Base-by-base conservation (phyloP, 2,329 filamentous ascomycete genomes). In the Pseudopyricularia cyperi region DNA sequence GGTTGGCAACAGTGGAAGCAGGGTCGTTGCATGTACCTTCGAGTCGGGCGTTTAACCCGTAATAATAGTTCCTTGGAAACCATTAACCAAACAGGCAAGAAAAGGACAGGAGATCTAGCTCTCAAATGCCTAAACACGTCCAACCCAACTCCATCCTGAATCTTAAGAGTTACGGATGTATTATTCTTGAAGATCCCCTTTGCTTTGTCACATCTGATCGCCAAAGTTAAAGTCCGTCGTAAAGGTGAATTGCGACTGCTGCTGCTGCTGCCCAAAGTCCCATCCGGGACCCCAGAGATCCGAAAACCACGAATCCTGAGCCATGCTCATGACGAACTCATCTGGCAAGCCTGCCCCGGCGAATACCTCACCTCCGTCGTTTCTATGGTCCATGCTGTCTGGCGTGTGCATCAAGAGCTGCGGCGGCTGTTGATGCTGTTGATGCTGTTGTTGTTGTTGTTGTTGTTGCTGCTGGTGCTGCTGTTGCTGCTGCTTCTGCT, bases 281-380 rank as follows among this genome's bases (percentile, higher is more conserved):
- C 44, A 47, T 19, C 32, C 52, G 14, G 44, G 28, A 28, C 22
- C 34, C 22, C 48, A 51, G 19, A 54, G 28, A 24, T 54, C 47
- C 42, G 47, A 15, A 14, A 54, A n/a, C 52, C 52, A 52, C 17
- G 52, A 50, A 33, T 54, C 52, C 8, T 52, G 28, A 9, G 49
- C 34, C 26, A 50, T 22, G 17, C 44, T 32, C 14, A 50, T 33
- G 34, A 48, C 14, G 17, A 52, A 28, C 11, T 52, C 46, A 32
- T 52, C 52, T 4, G 34, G 24, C 11, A 51, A 22, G 14, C 28
- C 7, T 7, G n/a, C 8, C 2, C 46, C 30, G 26, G 17, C 48
- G 8, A 32, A 48, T 11, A 17, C 3, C 19, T 26, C 44, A 1
- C 14, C 52, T 19, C 24, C n/a, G 9, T 37, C 44, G 37, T 14